These are phyloP conservation scores for Suillus discolor DNA, from an alignment of 768 basidiomycete species.

Conservation along the genomic window DNA sequence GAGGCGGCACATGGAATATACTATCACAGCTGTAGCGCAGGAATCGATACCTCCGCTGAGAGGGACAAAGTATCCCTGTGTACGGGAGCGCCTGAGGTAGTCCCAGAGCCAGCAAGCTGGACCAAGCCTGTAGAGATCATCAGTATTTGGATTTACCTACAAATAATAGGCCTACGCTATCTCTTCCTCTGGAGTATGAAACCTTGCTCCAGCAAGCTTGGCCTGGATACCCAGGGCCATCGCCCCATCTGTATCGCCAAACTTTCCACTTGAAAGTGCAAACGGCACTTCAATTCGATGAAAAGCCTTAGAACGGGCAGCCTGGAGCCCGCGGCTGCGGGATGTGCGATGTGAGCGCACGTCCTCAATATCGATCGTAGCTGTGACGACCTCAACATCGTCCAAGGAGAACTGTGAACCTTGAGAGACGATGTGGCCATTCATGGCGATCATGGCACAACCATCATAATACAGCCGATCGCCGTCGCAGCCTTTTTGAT, in stretches of 20 bases:
- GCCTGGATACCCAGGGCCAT: slow-evolving; percentile 52
- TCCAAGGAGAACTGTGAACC: slow-evolving; percentile 95
- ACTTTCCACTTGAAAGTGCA: slow-evolving; percentile 75
- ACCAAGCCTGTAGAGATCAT: slow-evolving; percentile 64
- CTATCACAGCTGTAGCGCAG: slow-evolving; percentile 95
- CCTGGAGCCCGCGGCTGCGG: slow-evolving; percentile 90
- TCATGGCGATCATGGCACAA: slow-evolving; percentile 93
- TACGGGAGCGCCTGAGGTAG: slow-evolving; percentile 90
- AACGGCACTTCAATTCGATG: slow-evolving; percentile 82
- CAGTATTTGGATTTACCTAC: not conserved
- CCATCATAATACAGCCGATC: slow-evolving; percentile 98
- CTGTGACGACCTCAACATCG: slow-evolving; percentile 95
- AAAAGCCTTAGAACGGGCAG: slow-evolving; percentile 73
- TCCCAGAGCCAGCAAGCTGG: slow-evolving; percentile 99
- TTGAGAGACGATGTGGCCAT: slow-evolving; percentile 90
- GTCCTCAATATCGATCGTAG: slow-evolving; percentile 96
- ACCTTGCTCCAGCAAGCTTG: slow-evolving; percentile 39
- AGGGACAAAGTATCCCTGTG: slow-evolving; percentile 94
- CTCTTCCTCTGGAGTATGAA: slow-evolving; percentile 92
- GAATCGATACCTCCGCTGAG: slow-evolving; percentile 97
- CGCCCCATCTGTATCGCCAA: slow-evolving; percentile 62
- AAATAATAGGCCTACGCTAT: slow-evolving; percentile 74
- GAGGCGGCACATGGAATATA: slow-evolving; percentile 94
- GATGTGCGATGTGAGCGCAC: slow-evolving; percentile 87
- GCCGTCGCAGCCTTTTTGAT: slow-evolving; percentile 98